A percentile compares a stretch with the other conserved stretches of the same genome.
Conservation (phyloP, 768 basidiomycete species). For the Suillus subaureus region DNA sequence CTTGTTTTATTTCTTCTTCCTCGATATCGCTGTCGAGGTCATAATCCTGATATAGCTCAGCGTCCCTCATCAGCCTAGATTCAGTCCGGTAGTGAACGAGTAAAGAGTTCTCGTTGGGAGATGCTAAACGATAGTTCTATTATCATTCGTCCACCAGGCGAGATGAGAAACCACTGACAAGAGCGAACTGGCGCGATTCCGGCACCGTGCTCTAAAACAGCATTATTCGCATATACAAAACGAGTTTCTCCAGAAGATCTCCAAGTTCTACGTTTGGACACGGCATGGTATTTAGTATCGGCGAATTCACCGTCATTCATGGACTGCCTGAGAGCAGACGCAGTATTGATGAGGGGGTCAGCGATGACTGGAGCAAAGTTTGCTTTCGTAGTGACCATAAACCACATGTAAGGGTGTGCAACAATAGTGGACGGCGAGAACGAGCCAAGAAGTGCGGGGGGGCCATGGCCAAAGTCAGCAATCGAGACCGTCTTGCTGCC, state of each 20-base stretch:
- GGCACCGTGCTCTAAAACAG: neutral
- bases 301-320: constrained; percentile 29
- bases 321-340: constrained; percentile 25
- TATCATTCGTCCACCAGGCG: neutral
- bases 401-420: constrained; percentile 22
- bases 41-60: constrained; percentile 19
- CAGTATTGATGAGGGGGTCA: constrained; percentile 19
- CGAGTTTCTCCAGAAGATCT: constrained; percentile 23
- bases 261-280: constrained; percentile 20
- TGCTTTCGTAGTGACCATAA: constrained; percentile 24
- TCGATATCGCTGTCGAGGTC: constrained; percentile 34
- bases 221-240: constrained; percentile 24
- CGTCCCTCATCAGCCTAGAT: neutral
- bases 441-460: constrained; percentile 26
- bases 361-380: constrained; percentile 11
- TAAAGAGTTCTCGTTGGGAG: neutral
- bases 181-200: neutral
- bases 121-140: neutral
- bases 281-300: constrained; percentile 32
- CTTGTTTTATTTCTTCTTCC: constrained; percentile 17
- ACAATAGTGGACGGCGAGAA: constrained; percentile 18
- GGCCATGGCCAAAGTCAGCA: constrained; percentile 28
- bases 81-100: neutral
- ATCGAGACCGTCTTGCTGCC: constrained; percentile 21
- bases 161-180: neutral